A percentile compares a stretch with the other conserved stretches of the same genome.
These are phyloP conservation scores for Rubia peregrina DNA, from an alignment of 305 asterid species.

Conservation along the genomic window DNA sequence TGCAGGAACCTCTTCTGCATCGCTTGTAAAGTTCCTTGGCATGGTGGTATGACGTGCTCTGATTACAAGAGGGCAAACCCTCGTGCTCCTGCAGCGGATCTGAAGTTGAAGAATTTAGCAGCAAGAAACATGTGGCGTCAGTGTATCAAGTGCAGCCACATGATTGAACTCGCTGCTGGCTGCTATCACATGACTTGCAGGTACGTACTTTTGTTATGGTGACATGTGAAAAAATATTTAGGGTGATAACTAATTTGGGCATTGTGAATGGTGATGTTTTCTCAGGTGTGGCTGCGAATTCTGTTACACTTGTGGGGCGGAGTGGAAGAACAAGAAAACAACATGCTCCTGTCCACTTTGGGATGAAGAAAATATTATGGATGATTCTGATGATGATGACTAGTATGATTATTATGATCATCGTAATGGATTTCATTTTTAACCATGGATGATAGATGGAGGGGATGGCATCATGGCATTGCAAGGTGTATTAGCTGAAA, in stretches of 20 bases:
- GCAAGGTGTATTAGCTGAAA: neutral
- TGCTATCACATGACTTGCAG: conserved; percentile 97
- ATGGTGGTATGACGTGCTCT: conserved; percentile 36
- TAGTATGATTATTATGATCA: too few species aligned
- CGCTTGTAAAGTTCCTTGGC: conserved; percentile 82
- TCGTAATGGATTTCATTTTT: too few species aligned
- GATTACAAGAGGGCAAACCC: conserved; percentile 43
- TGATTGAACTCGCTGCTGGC: conserved; percentile 80
- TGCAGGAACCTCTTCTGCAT: conserved; percentile 53
- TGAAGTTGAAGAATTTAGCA: conserved; percentile 60
- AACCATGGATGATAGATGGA: neutral
- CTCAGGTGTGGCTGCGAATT: conserved; percentile 72
- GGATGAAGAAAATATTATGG: conserved; percentile 47
- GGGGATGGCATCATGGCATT: neutral
- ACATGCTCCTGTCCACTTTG: conserved; percentile 68
- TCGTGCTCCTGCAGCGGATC: conserved; percentile 43
- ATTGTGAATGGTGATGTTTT: conserved; percentile 4
- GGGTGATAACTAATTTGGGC: neutral
- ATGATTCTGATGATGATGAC: conserved; percentile 19
- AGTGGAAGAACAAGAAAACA: conserved; percentile 57
- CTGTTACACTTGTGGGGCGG: conserved; percentile 77
- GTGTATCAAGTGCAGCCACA: conserved; percentile 77
- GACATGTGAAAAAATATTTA: neutral
- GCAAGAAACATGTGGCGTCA: conserved; percentile 67
- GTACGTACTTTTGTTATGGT: conserved; percentile 29